These are phyloP conservation scores for Penicillium sp. DNA, from an alignment of 2,329 filamentous ascomycete species.

Conservation along the genomic window DNA sequence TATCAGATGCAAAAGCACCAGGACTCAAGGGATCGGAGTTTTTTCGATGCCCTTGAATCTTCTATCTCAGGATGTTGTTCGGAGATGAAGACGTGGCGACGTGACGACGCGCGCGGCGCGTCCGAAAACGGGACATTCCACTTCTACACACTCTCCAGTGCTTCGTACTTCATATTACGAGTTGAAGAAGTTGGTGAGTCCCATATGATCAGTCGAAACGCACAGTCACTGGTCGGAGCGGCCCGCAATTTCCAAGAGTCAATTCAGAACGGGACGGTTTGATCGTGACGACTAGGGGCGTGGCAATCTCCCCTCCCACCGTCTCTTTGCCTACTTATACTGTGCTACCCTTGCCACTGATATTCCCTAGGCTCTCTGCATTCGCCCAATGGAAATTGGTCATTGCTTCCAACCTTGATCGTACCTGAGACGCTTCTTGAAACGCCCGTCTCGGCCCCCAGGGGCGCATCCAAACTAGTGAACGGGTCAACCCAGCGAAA, in stretches of 20 bases:
- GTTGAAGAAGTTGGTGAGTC: background rate
- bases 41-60: no score
- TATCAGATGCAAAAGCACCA: background rate
- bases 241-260: conserved; percentile 2
- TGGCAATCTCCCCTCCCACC: background rate
- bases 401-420: background rate
- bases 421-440: conserved; percentile 1
- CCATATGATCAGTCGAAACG: background rate
- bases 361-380: background rate
- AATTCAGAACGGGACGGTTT: conserved; percentile 10
- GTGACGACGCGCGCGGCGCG: background rate
- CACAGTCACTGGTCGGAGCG: conserved; percentile 3
- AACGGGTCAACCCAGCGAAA: background rate
- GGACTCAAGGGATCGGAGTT: background rate
- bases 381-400: no score
- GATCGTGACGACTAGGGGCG: conserved; percentile 1
- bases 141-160: background rate
- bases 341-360: no score
- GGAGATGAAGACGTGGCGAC: background rate
- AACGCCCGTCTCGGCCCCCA: background rate
- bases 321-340: background rate
- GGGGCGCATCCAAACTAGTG: background rate
- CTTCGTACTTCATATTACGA: background rate
- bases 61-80: background rate
- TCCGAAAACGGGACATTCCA: background rate